Percentiles rank a stretch among this genome's conserved stretches.
Conservation (phyloP, 1,284 basidiomycete genomes). For the Anthracocystis walkeri region DNA sequence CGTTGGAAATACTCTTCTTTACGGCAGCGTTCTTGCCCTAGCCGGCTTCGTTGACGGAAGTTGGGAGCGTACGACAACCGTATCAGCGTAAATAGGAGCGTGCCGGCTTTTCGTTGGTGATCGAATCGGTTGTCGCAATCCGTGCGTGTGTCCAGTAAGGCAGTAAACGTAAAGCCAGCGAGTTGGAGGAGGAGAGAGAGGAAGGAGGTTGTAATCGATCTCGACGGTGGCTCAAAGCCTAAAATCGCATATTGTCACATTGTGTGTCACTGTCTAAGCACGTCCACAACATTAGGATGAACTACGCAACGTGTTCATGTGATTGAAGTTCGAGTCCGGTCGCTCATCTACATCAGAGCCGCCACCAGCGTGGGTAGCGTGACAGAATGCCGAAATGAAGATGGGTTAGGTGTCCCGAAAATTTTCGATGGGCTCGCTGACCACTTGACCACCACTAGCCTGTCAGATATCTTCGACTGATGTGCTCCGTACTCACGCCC, state of each 20-base stretch:
- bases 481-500: too few relatives aligned
- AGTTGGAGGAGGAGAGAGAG: background rate
- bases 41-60: background rate
- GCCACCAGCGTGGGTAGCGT: background rate
- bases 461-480: too few relatives aligned
- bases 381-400: background rate
- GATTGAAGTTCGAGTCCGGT: background rate
- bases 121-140: slow-evolving; percentile 8
- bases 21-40: background rate
- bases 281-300: background rate
- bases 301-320: slow-evolving; percentile 2
- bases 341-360: background rate
- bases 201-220: slow-evolving; percentile 3
- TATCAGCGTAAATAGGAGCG: background rate
- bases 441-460: too few relatives aligned
- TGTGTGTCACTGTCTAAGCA: background rate
- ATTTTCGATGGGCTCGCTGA: too few relatives aligned
- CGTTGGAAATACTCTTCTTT: background rate
- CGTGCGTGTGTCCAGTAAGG: background rate
- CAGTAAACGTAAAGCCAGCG: background rate
- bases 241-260: slow-evolving; percentile 1
- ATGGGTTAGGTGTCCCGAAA: background rate
- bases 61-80: background rate
- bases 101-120: background rate
- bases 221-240: slow-evolving; percentile 7